A percentile compares a stretch with the other conserved stretches of the same genome.
Evolutionary conservation across 768 basidiomycete genomes (phyloP).

Genomic region (Tylopilus vinaceipallidus): DNA sequence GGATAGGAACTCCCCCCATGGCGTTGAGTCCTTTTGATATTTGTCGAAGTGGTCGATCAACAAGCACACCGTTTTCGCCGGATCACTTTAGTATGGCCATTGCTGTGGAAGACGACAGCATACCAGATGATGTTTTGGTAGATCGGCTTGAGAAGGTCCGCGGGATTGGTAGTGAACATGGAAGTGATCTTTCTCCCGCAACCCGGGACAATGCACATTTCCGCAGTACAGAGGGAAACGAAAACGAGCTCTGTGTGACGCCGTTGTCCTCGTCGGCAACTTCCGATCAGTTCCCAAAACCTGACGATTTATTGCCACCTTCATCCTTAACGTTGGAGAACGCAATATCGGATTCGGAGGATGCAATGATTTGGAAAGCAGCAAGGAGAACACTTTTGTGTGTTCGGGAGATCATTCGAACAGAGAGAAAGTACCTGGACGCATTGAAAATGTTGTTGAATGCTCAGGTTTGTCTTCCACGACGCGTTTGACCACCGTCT

Average conservation of each 20-base stretch:
- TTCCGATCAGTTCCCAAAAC: not conserved
- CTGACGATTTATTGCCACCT: not conserved
- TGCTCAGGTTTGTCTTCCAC: conserved; percentile 31
- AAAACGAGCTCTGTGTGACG: not conserved
- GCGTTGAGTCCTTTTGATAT: not conserved
- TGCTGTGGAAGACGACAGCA: conserved; percentile 48
- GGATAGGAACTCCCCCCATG: conserved; percentile 23
- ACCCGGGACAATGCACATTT: not conserved
- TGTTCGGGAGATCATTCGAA: conserved; percentile 48
- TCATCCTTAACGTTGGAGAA: conserved; percentile 6
- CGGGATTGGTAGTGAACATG: conserved; percentile 12
- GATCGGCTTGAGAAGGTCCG: conserved; percentile 46
- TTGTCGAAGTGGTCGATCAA: not conserved
- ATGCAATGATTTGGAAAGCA: conserved; percentile 33
- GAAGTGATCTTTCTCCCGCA: not conserved
- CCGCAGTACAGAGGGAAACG: not conserved
- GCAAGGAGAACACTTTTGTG: conserved; percentile 42
- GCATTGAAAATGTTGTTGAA: conserved; percentile 36
- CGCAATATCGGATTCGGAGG: conserved; percentile 16
- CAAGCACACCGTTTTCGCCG: not conserved
- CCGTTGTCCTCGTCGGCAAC: not conserved
- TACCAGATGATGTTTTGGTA: conserved; percentile 51
- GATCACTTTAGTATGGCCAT: conserved; percentile 36
- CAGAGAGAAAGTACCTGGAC: conserved; percentile 44
- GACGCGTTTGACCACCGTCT: not conserved